These are phyloP conservation scores for Nyssa sinensis DNA, from an alignment of 148 eudicot species.

Conservation along the genomic window DNA sequence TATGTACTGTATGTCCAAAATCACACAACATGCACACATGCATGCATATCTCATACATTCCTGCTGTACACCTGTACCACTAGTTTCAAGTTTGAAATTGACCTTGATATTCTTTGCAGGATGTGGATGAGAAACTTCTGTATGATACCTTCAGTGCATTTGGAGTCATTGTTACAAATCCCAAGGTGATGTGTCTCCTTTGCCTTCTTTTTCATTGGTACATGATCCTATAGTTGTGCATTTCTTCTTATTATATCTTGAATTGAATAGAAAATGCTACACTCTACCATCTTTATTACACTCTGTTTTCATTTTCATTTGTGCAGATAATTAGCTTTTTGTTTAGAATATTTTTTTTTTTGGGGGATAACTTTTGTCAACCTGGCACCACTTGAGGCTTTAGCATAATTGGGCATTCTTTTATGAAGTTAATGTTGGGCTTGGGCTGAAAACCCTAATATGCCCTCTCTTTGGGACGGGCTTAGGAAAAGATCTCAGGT, in stretches of 20 bases:
- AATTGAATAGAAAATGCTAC: background rate
- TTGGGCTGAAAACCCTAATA: too few relatives aligned
- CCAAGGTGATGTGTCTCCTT: slow-evolving; percentile 54
- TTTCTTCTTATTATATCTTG: background rate
- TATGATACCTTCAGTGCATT: slow-evolving; percentile 99
- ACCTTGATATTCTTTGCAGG: slow-evolving; percentile 44
- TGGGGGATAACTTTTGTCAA: too few relatives aligned
- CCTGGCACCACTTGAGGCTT: too few relatives aligned
- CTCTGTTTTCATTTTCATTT: too few relatives aligned
- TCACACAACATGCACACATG: background rate
- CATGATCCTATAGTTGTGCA: background rate
- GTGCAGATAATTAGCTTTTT: too few relatives aligned
- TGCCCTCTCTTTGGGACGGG: too few relatives aligned
- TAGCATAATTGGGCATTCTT: too few relatives aligned
- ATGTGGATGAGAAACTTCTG: slow-evolving; percentile 93
- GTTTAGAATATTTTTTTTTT: too few relatives aligned
- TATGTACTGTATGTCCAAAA: too few relatives aligned
- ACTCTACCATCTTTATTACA: too few relatives aligned
- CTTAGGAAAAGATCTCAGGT: too few relatives aligned
- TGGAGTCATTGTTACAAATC: slow-evolving; percentile 91
- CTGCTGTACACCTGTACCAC: background rate
- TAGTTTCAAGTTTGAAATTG: background rate
- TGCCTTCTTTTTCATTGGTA: slow-evolving; percentile 1
- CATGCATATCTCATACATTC: background rate
- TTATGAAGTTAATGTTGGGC: too few relatives aligned